Evolutionary conservation across 305 asterid species (phyloP).

Genomic region (Rubia balearica): DNA sequence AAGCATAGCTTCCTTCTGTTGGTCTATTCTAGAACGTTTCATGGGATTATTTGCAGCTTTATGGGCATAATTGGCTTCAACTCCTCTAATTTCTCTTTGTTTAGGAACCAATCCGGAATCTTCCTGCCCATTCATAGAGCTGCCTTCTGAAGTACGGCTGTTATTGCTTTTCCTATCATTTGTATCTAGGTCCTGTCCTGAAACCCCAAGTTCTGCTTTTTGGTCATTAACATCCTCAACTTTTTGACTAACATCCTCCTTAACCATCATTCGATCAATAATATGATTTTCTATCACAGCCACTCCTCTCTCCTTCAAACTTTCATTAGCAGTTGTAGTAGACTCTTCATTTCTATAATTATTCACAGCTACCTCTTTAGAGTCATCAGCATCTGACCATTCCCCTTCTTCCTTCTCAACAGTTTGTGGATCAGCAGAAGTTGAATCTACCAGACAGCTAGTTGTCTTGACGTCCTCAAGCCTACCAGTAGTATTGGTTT

Average conservation of each 20-base stretch:
- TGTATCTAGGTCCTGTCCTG: constrained; percentile 45
- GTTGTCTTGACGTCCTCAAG: constrained; percentile 33
- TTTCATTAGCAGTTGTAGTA: constrained; percentile 36
- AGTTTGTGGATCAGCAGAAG: constrained; percentile 32
- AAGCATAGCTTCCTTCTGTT: constrained; percentile 85
- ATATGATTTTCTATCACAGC: constrained; percentile 32
- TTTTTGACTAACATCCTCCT: constrained; percentile 31
- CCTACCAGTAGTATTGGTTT: constrained; percentile 25
- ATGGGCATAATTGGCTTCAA: constrained; percentile 73
- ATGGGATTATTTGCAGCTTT: constrained; percentile 63
- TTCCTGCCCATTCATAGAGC: constrained; percentile 48
- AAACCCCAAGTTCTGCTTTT: constrained; percentile 25
- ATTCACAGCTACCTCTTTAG: constrained; percentile 38
- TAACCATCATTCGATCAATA: constrained; percentile 22
- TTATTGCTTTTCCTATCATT: constrained; percentile 41
- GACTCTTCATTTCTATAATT: constrained; percentile 33
- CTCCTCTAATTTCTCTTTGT: constrained; percentile 70
- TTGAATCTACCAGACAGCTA: constrained; percentile 33
- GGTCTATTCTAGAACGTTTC: constrained; percentile 85
- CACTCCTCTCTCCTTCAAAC: constrained; percentile 34
- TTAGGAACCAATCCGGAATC: constrained; percentile 53
- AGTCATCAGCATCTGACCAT: constrained; percentile 94
- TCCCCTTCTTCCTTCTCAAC: constrained; percentile 99
- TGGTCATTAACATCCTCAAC: constrained; percentile 43
- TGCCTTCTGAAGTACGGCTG: constrained; percentile 26